Base-by-base conservation (phyloP, 2,329 filamentous ascomycete species). In the Cucurbitaria berberidis region DNA sequence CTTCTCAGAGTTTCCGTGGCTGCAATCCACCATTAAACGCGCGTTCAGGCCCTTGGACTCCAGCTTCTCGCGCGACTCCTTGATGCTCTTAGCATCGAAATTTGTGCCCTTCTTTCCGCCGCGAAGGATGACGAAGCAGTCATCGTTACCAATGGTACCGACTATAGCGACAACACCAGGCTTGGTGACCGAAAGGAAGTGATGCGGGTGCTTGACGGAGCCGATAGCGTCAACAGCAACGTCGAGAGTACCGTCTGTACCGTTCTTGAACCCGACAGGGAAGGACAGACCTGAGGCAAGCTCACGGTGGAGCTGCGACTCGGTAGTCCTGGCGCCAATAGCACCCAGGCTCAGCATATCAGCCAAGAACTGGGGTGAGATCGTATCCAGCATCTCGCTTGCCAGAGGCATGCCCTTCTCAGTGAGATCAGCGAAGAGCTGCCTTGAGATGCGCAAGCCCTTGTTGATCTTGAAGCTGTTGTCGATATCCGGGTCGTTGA, bases 391-490 rank as follows among this genome's bases (percentile, higher is more conserved):
- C 91, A 99, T 97, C 80, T 99, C 95, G 74, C 88, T 93, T 38
- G 95, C 95, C 68, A 99, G 88, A 26, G 95, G 95, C 90, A 99
- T 96, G 70, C 95, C 95, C 80, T 87, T 89, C 74, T 86, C 82
- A 0, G 93, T 98, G 65, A 99, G 81, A 74, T 98, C 92, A 59
- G 96, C 88, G 77, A 97, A 98, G 73, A 99, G 84, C 77, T 98
- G 88, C 64, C 95, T 85, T 50, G 91, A 90, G 49, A 92, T 82
- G 45, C 90, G 87, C 70, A 99, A 79, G 18, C 95, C 95, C 83
- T 98, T 98, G 84, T 98, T 98, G 81, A 99, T 98, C 80, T 97
- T 88, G 89, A 96, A 98, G 77, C 89, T 95, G 76, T 96, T 93
- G 77, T 98, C 93, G 73, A 99, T 96, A 72, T 98, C 93, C 1